Evolutionary conservation across 2,329 filamentous ascomycete genomes (phyloP).

Genomic region (Plenodomus lindquistii): DNA sequence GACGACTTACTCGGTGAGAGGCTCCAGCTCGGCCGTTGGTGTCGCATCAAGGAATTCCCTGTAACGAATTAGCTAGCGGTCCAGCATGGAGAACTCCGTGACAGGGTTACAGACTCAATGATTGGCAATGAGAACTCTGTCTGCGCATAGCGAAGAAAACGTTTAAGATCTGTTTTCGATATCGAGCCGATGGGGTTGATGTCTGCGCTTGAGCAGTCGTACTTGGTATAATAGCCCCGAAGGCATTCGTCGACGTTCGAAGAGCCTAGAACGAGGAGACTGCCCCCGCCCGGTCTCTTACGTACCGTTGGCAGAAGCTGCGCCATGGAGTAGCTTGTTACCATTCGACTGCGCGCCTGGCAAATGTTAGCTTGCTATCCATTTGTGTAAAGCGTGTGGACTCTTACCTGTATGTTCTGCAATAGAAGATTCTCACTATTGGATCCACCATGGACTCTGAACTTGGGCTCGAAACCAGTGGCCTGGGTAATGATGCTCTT

Average conservation of each 20-base stretch:
- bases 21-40: conserved; percentile 59
- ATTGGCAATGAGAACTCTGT: conserved; percentile 64
- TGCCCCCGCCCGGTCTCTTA: conserved; percentile 59
- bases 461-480: conserved; percentile 63
- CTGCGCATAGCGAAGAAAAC: conserved; percentile 66
- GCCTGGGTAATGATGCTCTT: conserved; percentile 62
- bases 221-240: conserved; percentile 69
- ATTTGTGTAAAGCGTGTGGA: neutral
- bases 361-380: neutral
- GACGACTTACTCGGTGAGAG: conserved; percentile 57
- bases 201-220: conserved; percentile 60
- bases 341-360: conserved; percentile 58
- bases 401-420: conserved; percentile 6
- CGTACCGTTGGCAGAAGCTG: conserved; percentile 65
- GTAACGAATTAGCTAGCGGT: neutral
- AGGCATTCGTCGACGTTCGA: conserved; percentile 64
- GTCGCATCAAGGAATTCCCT: conserved; percentile 60
- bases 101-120: conserved; percentile 46
- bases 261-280: conserved; percentile 67
- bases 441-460: conserved; percentile 67
- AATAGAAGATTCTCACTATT: conserved; percentile 60
- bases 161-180: conserved; percentile 70
- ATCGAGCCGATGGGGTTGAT: conserved; percentile 64
- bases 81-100: neutral
- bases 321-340: conserved; percentile 66